Evolutionary conservation across 225 moss, liverwort and hornwort genomes (phyloP).

Genomic region (Marchantia polymorpha): DNA sequence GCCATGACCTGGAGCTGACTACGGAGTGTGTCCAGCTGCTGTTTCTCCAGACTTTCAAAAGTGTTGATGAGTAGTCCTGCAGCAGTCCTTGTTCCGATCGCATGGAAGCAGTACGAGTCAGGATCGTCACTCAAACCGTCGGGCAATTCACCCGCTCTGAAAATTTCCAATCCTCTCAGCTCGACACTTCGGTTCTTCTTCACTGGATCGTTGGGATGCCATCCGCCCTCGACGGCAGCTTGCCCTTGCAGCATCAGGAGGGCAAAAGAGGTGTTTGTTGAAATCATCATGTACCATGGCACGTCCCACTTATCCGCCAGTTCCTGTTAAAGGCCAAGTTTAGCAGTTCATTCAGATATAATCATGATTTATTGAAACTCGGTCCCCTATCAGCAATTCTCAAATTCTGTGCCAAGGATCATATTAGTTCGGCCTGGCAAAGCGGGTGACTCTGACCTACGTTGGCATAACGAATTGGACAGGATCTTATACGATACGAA

Average conservation of each 20-base stretch:
- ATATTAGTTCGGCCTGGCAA: too few species aligned
- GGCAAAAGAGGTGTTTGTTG: background rate
- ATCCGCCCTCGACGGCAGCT: background rate
- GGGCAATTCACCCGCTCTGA: conserved; percentile 1
- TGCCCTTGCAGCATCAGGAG: background rate
- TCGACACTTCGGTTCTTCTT: background rate
- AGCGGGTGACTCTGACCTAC: too few species aligned
- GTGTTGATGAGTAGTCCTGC: conserved; percentile 26
- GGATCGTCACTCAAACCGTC: background rate
- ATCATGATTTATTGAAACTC: too few species aligned
- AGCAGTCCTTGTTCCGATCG: background rate
- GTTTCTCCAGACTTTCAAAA: conserved; percentile 29
- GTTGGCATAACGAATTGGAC: too few species aligned
- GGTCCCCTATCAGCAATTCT: too few species aligned
- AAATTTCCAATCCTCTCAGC: conserved; percentile 16
- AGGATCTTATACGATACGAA: too few species aligned
- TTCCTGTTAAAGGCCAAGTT: background rate
- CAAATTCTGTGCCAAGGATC: too few species aligned
- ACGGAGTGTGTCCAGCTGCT: conserved; percentile 18
- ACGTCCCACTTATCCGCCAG: conserved; percentile 17
- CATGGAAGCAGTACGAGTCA: conserved; percentile 3
- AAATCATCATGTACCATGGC: conserved; percentile 16
- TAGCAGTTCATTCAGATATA: too few species aligned
- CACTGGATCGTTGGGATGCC: background rate
- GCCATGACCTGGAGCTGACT: conserved; percentile 9